Base-by-base conservation (phyloP, 176 grass and related monocot genomes). In the Musa acuminata region DNA sequence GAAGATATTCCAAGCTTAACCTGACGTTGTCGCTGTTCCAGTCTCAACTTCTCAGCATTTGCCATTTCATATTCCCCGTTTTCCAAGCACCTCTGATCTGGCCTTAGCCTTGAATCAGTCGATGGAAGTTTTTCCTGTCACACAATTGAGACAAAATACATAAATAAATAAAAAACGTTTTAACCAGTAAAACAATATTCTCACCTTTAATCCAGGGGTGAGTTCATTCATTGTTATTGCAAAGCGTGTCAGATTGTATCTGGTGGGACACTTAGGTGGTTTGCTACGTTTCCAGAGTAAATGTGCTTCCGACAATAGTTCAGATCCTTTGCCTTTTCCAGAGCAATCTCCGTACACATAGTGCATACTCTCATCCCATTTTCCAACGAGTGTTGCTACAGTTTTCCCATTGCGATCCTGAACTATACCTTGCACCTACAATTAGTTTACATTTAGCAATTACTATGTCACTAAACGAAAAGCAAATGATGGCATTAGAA, bases 351-450 rank as follows among this genome's bases (percentile, higher is more conserved):
- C 90, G 78, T 84, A 73, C 51, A 95, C 88, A 84, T 89, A 99
- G 65, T 94, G 91, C 88, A 99, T 91, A 77, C 95, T 91, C 65
- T 94, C 95, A 78, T 99, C 95, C 95, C 95, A 99, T 67, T 99
- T 99, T 51, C 95, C 95, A 87, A 99, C 71, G 24, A 99, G 82
- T 57, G 95, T 94, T 78, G 95, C 90, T 49, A 94, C 88, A 55
- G 84, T 94, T 81, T 84, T 89, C 62, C 91, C 95, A 79, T 81
- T 88, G 82, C 88, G 80, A 77, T 99, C 88, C 73, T 94, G 95
- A 79, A 94, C 86, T 81, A 94, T 80, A 76, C 95, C 91, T 83
- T 99, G 91, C 67, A 99, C 95, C 95, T 99, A 65, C 76, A 84
- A 67, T 79, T 77, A 14, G 22, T 24, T 73, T 55, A 20, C 10